phyloP scores from a whole-genome alignment of 1,284 basidiomycete species.

The Bondarzewia mesenterica region DNA sequence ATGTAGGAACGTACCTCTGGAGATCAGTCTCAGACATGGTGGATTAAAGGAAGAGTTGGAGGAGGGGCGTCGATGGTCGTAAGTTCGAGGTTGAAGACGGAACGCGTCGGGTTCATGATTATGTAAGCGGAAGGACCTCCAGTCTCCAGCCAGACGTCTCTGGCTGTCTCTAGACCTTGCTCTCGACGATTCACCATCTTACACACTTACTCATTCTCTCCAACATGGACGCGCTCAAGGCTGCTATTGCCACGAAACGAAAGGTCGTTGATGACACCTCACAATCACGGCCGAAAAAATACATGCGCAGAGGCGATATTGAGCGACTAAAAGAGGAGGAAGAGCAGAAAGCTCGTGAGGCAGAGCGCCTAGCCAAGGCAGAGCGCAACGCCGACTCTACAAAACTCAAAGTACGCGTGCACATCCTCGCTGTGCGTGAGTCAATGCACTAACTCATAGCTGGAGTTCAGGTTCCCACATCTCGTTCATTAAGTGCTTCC shows the following conservation, averaged over 20 bases:
- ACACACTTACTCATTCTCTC: not conserved
- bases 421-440: not conserved
- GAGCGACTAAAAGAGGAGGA: conserved; percentile 65
- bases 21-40: conserved; percentile 57
- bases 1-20: conserved; percentile 43
- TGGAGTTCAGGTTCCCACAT: conserved; percentile 12
- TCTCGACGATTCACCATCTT: not conserved
- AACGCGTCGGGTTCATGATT: conserved; percentile 8
- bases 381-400: conserved; percentile 14
- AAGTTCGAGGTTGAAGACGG: conserved; percentile 31
- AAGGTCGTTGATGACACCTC: conserved; percentile 54
- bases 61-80: conserved; percentile 5
- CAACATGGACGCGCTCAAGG: conserved; percentile 78
- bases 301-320: conserved; percentile 80
- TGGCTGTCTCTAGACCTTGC: no score
- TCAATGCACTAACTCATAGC: conserved; percentile 17
- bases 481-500: conserved; percentile 19
- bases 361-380: conserved; percentile 23
- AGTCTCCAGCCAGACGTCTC: not conserved
- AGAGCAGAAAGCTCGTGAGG: conserved; percentile 45
- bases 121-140: conserved; percentile 5
- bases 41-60: conserved; percentile 23
- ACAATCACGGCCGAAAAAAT: conserved; percentile 61
- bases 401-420: not conserved
- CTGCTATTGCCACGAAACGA: conserved; percentile 84